A percentile compares a stretch with the other conserved stretches of the same genome.
Evolutionary conservation across 768 basidiomycete genomes (phyloP).

Genomic region (Lactarius indigo): DNA sequence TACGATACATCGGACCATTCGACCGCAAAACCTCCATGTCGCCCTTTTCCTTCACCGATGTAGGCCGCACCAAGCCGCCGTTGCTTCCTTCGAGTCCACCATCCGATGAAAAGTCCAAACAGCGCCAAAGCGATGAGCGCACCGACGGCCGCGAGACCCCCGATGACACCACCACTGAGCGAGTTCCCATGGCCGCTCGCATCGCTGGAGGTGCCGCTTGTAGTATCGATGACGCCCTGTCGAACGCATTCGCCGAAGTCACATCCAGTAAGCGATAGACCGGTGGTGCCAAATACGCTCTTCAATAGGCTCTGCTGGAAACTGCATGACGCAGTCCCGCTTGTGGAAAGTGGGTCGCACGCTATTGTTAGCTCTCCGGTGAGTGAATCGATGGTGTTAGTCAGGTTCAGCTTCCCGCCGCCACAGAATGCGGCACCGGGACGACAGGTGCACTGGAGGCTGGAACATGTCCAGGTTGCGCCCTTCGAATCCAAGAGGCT

Average conservation of each 20-base stretch:
- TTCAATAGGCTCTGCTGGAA: conserved; percentile 76
- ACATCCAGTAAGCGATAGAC: conserved; percentile 72
- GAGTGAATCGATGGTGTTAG: conserved; percentile 60
- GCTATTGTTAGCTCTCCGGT: conserved; percentile 61
- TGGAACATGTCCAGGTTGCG: conserved; percentile 66
- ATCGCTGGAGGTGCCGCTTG: conserved; percentile 31
- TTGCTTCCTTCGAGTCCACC: conserved; percentile 59
- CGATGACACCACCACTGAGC: conserved; percentile 82
- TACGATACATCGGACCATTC: conserved; percentile 72
- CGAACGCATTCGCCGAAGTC: conserved; percentile 85
- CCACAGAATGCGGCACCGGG: conserved; percentile 75
- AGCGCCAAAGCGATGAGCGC: conserved; percentile 56
- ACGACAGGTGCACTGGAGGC: conserved; percentile 73
- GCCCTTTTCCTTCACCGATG: conserved; percentile 37
- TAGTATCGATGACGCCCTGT: conserved; percentile 69
- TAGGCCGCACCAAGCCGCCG: conserved; percentile 35
- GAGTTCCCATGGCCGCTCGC: conserved; percentile 33
- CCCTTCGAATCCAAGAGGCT: conserved; percentile 39
- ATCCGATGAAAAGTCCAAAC: conserved; percentile 58
- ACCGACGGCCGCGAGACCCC: conserved; percentile 84
- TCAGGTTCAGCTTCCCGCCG: conserved; percentile 45
- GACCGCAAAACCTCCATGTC: conserved; percentile 47
- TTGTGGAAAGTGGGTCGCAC: conserved; percentile 50
- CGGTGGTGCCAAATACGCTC: conserved; percentile 64
- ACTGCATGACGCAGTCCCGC: conserved; percentile 55